Evolutionary conservation across 352 stramenopile species (phyloP).

Genomic region (Proteromonas lacertae): DNA sequence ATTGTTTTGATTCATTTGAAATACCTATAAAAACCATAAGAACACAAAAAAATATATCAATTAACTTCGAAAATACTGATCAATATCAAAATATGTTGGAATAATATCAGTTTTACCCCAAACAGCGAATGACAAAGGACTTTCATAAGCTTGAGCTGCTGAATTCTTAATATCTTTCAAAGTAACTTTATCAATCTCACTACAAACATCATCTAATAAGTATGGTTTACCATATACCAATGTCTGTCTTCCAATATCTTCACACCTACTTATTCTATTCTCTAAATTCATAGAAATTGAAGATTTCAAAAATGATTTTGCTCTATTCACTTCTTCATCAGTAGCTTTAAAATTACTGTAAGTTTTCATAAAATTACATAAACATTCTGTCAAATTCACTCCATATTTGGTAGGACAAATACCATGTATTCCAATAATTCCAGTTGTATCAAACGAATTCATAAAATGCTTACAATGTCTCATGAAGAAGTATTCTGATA

Average conservation of each 20-base stretch:
- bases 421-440: slow-evolving; percentile 53
- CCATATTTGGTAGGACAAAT: slow-evolving; percentile 32
- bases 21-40: too few species aligned
- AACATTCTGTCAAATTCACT: slow-evolving; percentile 50
- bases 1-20: too few species aligned
- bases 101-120: slow-evolving; percentile 18
- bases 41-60: too few species aligned
- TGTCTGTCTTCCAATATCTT: slow-evolving; percentile 91
- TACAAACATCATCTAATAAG: slow-evolving; percentile 25
- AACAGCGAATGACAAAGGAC: slow-evolving; percentile 12
- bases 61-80: too few species aligned
- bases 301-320: slow-evolving; percentile 95
- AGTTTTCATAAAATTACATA: slow-evolving; percentile 59
- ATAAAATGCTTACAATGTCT: slow-evolving; percentile 86
- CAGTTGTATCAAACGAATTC: slow-evolving; percentile 62
- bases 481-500: slow-evolving; percentile 88
- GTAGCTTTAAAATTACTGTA: slow-evolving; percentile 23
- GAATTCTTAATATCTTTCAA: slow-evolving; percentile 18
- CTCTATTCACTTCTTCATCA: slow-evolving; percentile 45
- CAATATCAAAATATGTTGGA: too few species aligned
- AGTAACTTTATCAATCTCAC: slow-evolving; percentile 22
- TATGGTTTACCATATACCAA: slow-evolving; percentile 72
- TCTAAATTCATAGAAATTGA: slow-evolving; percentile 95
- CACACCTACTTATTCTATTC: slow-evolving; percentile 78
- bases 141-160: slow-evolving; percentile 11